Evolutionary conservation across 192 early-diverging fungal genomes (phyloP).

Genomic region (Coemansia sp.): DNA sequence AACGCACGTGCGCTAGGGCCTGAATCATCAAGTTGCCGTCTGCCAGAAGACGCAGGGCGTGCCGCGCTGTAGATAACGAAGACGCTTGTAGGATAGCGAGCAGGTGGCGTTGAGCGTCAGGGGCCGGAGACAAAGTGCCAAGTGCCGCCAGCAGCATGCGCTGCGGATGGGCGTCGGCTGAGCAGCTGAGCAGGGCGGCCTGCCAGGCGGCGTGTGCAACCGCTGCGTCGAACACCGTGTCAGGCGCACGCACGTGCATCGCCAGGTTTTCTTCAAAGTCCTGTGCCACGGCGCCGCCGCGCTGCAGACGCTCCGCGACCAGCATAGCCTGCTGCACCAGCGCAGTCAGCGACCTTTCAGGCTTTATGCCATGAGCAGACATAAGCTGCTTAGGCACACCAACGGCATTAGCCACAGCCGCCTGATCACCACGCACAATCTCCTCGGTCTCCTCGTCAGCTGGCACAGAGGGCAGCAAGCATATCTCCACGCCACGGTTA

Average conservation of each 20-base stretch:
- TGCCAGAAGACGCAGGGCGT: neutral
- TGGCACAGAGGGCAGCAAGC: constrained; percentile 23
- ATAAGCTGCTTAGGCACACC: constrained; percentile 8
- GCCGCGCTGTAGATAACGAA: too few relatives aligned
- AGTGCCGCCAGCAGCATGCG: constrained; percentile 33
- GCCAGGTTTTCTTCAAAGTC: neutral
- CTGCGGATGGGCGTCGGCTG: neutral
- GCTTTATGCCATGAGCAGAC: constrained; percentile 2
- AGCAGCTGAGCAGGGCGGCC: constrained; percentile 12
- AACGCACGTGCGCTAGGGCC: too few relatives aligned
- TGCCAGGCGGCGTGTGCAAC: constrained; percentile 31
- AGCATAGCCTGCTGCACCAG: constrained; percentile 36
- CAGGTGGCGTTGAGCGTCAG: constrained; percentile 10
- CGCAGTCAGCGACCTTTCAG: constrained; percentile 8
- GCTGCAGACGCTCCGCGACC: constrained; percentile 37
- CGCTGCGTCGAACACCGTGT: constrained; percentile 5
- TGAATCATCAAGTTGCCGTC: neutral
- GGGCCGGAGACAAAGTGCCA: constrained; percentile 22
- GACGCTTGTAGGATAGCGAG: neutral
- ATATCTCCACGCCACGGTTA: constrained; percentile 95
- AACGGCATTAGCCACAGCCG: constrained; percentile 9
- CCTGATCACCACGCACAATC: constrained; percentile 9
- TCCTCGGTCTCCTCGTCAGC: neutral
- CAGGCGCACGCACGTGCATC: constrained; percentile 9
- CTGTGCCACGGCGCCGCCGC: constrained; percentile 14